Base-by-base conservation (phyloP, 2,329 filamentous ascomycete species). In the Monilinia aucupariae region DNA sequence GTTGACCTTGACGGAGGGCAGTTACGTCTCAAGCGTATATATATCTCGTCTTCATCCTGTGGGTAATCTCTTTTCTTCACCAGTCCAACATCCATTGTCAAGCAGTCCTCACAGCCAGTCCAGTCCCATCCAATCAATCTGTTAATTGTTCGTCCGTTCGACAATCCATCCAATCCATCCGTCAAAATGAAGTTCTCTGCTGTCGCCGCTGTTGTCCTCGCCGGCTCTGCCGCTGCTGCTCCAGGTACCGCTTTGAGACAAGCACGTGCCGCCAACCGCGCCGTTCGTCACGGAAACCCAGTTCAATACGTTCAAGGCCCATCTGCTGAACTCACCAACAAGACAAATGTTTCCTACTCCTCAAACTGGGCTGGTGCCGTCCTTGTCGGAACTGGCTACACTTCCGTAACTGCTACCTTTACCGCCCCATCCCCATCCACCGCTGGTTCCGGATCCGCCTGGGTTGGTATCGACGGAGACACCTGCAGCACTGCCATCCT, bases 391-490 rank as follows among this genome's bases (percentile, higher is more conserved):
- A 77, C 75, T 10, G 78, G 78, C 60, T 85, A 80, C 74, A 83
- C 76, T 39, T 72, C 75, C n/a, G 83, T 84, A 30, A 78, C 78
- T 4, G 83, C 78, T 22, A 78, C 79, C 17, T 82, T 86, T 72
- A 80, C 75, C 1, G 78, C 85, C 6, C 83, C 83, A 2, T 76
- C 76, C 0, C 79, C 81, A 12, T 80, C 79, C 27, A 79, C 80
- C 3, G 59, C 43, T 1, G 60, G 50, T 43, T 59, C 47, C 1
- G 54, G 60, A 30, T 47, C 54, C 34, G 82, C 81, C 13, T 85
- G 82, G 83, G 82, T 86, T 10, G 83, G 83, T 30, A 85, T 86
- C 62, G 84, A 86, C 64, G 84, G 84, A 15, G 81, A 85, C 68
- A 83, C 81, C 6, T 85, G 81, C 72, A 71, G 70, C 22, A 76